Base-by-base conservation (phyloP, 1,284 basidiomycete species). In the Ustilago vetiveriae region DNA sequence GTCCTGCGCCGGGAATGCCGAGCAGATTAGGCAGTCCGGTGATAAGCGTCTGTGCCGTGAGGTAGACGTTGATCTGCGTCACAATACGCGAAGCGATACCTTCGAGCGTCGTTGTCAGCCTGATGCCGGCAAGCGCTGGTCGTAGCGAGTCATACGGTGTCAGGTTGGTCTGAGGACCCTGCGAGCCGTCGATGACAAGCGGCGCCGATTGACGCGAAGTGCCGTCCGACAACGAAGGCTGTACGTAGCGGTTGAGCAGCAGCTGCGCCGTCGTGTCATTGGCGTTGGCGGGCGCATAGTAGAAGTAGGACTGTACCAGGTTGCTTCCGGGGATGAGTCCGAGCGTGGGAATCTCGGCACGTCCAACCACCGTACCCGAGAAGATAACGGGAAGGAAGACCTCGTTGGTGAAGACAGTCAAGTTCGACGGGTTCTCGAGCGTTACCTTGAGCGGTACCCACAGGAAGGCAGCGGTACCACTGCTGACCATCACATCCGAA, bases 81-180 rank as follows among this genome's bases (percentile, higher is more conserved):
- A 79, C 64, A 30, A 78, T 64, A 27, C 72, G 62, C 43, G 64
- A 48, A 16, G 54, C 78, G 33, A 80, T 72, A 85, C 87, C 87
- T 14, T 79, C 72, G 37, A 90, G 80, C 40, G 83, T 83, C 2
- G 87, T 85, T 7, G 82, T 73, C 32, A 90, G 81, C n/a, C 82
- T 82, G 26, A 90, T 82, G 30, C 86, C 86, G 21, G 86, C 84
- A 8, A 91, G 83, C 1, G 86, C 89, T 5, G 85, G 85, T 43
- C 84, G 81, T 36, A 92, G 80, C 3, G 89, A 89, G 6, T 78
- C 84, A 77, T 89, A 90, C 1, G 89, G 89, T 10, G 88, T 87
- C 62, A 89, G 13, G 85, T 70, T 70, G 45, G 56, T 53, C 53
- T 60, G 60, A 29, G 56, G 56, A 29, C 60, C 48, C 35, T 40